Evolutionary conservation across 1,284 basidiomycete species (phyloP).

Genomic region (Malassezia dermatis): DNA sequence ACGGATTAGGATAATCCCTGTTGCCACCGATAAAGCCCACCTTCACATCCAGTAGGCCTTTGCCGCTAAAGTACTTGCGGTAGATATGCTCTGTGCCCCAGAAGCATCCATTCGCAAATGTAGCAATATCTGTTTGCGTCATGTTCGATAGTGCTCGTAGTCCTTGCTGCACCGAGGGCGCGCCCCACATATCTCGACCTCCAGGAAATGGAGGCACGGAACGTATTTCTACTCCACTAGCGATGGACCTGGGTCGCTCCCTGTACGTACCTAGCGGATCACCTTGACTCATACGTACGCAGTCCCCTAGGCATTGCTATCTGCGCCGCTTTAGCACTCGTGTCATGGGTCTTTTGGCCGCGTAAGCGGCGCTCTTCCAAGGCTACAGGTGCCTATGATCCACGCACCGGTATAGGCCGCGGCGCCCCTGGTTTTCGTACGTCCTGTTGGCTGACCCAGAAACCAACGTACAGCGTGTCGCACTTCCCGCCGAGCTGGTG

Average conservation of each 20-base stretch:
- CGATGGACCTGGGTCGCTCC: neutral
- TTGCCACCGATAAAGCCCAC: slow-evolving; percentile 69
- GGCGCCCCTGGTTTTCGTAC: slow-evolving; percentile 32
- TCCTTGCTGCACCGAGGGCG: neutral
- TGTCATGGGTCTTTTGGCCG: slow-evolving; percentile 6
- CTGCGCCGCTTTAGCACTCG: neutral
- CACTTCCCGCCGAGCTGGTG: slow-evolving; percentile 26
- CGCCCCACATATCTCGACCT: neutral
- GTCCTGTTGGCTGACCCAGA: slow-evolving; percentile 12
- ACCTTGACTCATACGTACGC: neutral
- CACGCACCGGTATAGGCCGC: slow-evolving; percentile 27
- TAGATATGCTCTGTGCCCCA: slow-evolving; percentile 46
- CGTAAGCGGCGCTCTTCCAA: neutral
- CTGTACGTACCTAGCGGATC: neutral
- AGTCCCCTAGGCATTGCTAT: neutral
- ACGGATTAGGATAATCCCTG: slow-evolving; percentile 41
- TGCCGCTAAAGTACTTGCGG: slow-evolving; percentile 35
- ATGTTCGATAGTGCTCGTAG: neutral
- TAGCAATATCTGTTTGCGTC: slow-evolving; percentile 7
- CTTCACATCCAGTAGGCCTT: slow-evolving; percentile 67
- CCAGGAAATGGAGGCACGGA: neutral
- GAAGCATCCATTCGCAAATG: slow-evolving; percentile 35
- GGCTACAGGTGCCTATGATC: slow-evolving; percentile 20
- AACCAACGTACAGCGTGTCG: slow-evolving; percentile 24
- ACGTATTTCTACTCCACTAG: neutral